A percentile compares a stretch with the other conserved stretches of the same genome.
Evolutionary conservation across 1,284 basidiomycete genomes (phyloP).

Genomic region (Ceratobasidium sp.): DNA sequence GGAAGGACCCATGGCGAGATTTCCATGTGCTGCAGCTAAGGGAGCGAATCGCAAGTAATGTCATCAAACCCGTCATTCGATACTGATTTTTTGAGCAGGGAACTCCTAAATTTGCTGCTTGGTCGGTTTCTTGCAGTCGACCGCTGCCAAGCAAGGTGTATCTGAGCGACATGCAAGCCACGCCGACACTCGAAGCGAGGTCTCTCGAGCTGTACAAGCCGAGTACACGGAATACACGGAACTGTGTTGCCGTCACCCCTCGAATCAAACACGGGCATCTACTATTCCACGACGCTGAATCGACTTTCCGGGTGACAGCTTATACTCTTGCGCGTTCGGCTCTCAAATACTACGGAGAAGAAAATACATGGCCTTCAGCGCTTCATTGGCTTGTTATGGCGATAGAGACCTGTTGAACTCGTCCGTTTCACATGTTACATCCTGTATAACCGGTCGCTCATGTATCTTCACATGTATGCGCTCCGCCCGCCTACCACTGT

Average conservation of each 20-base stretch:
- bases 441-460: no score
- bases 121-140: not conserved
- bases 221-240: not conserved
- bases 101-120: conserved; percentile 8
- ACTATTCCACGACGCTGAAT: conserved; percentile 14
- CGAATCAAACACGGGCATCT: not conserved
- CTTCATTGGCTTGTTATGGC: not conserved
- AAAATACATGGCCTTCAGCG: not conserved
- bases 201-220: not conserved
- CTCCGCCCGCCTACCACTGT: no score
- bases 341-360: not conserved
- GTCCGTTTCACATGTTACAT: no score
- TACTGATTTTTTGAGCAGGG: not conserved
- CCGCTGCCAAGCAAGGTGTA: not conserved
- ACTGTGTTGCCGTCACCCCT: no score
- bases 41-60: not conserved
- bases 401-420: not conserved
- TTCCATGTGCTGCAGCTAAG: no score
- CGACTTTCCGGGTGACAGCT: not conserved
- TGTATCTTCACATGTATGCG: no score
- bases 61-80: no score
- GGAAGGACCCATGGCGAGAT: no score
- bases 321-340: not conserved
- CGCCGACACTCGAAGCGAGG: not conserved
- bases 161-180: not conserved